Evolutionary conservation across 1,284 basidiomycete genomes (phyloP).

Genomic region (Trichosporon sp.): DNA sequence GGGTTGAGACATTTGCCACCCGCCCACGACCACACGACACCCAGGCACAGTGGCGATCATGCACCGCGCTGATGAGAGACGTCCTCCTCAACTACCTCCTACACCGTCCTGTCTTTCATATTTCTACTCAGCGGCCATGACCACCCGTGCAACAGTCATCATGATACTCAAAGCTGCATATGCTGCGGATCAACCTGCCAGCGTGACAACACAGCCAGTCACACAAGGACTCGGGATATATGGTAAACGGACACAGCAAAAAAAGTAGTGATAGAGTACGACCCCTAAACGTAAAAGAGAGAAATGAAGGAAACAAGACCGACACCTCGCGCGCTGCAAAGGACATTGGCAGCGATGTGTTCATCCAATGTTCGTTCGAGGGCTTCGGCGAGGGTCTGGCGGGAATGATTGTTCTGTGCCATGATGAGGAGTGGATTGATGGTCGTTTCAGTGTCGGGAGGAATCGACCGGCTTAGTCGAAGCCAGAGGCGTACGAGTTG

Average conservation of each 20-base stretch:
- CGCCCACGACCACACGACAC: background rate
- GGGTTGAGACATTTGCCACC: background rate
- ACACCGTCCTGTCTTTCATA: no score
- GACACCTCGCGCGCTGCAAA: background rate
- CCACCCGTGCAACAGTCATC: background rate
- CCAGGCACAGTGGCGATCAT: background rate
- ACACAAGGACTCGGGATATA: slow-evolving; percentile 4
- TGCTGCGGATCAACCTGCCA: slow-evolving; percentile 6
- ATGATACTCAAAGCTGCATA: slow-evolving; percentile 3
- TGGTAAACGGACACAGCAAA: background rate
- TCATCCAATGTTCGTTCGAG: background rate
- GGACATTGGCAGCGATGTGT: background rate
- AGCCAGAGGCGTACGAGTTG: slow-evolving; percentile 24
- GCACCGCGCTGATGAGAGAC: background rate
- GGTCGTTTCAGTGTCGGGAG: background rate
- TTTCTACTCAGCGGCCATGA: no score
- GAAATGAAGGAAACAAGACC: background rate
- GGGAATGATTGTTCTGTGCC: slow-evolving; percentile 1
- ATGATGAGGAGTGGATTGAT: background rate
- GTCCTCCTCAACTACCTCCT: no score
- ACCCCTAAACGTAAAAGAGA: slow-evolving; percentile 6
- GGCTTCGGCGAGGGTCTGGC: background rate
- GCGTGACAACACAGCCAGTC: slow-evolving; percentile 6
- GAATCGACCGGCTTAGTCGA: slow-evolving; percentile 6
- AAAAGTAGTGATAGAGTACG: background rate